Evolutionary conservation across 108 stramenopile species (phyloP), one percentile per base, ranked within the genome.

Genomic region (Fistulifera solaris): DNA sequence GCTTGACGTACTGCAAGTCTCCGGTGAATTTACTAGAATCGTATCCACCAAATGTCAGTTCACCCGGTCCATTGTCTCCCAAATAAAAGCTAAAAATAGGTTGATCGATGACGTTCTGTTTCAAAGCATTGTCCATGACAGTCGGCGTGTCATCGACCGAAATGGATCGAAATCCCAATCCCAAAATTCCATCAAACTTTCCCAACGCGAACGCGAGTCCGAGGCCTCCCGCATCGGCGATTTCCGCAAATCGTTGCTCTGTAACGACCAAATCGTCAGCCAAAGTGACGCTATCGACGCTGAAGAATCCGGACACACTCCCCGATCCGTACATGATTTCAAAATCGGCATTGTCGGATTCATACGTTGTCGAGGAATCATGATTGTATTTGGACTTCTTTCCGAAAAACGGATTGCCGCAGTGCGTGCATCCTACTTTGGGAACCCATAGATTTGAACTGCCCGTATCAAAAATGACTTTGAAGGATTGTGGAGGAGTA

Each of bases 131-230:
- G 43, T 96, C 79, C 66, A 98, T 95, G 13, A 94, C 89, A 13
- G 99, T 98, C 23, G 81, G 67, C 2, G 87, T 75, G 38, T 78
- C 76, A 48, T 87, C 95, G 46, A 97, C 77, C 27, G 73, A 67
- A 54, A 99, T 78, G 45, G 76, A 75, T 40, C 88, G 83, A 54
- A 98, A 99, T 46, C 92, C 99, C 38, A 98, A 61, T 62, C 99
- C 99, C 49, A 97, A 63, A 61, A 99, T 98, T 31, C 98, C 98
- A 68, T 98, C 98, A 69, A 98, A 99, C 35, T 96, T 90, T 25
- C 96, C 96, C 27, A 96, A 48, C 14, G 73, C 70, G 62, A 92
- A 99, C 5, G 95, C 98, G 14, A 95, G 48, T 13, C 99, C 99
- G 46, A 99, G 69, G 27, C 99, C 99, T 44, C 85, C 90, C n/a